These are phyloP conservation scores for Angomonas ambiguus DNA, from an alignment of 208 protist genomes.

Conservation along the genomic window DNA sequence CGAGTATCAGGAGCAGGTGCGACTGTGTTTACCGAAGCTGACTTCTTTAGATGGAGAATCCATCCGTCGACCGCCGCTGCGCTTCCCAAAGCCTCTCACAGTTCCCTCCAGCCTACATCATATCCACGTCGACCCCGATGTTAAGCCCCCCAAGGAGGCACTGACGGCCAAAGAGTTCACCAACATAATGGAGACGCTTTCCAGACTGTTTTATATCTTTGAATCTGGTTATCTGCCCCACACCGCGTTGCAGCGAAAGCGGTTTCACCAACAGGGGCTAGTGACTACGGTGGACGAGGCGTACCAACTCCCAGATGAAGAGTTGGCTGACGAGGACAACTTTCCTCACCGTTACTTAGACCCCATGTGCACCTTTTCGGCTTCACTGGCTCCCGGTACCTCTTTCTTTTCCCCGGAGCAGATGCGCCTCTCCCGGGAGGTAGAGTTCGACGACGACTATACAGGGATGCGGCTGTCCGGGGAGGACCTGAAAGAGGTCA, in stretches of 20 bases:
- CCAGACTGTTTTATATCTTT: constrained; percentile 67
- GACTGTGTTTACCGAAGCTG: constrained; percentile 62
- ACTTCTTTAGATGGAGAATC: constrained; percentile 70
- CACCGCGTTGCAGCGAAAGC: constrained; percentile 32
- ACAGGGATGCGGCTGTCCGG: constrained; percentile 64
- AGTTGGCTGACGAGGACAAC: constrained; percentile 77
- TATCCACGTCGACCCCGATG: constrained; percentile 3
- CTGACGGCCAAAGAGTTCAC: constrained; percentile 21
- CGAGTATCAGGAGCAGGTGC: constrained; percentile 84
- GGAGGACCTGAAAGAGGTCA: constrained; percentile 51
- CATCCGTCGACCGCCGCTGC: constrained; percentile 72
- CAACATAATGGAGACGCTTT: constrained; percentile 48
- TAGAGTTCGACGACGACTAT: constrained; percentile 53
- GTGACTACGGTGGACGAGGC: not conserved
- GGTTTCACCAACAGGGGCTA: not conserved
- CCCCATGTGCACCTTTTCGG: constrained; percentile 57
- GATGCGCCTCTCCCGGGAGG: constrained; percentile 53
- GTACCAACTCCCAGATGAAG: constrained; percentile 24
- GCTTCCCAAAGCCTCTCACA: constrained; percentile 40
- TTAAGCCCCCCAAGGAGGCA: constrained; percentile 3
- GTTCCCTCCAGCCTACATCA: constrained; percentile 27
- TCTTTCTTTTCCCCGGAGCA: constrained; percentile 38
- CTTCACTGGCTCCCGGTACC: constrained; percentile 35
- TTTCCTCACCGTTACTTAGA: constrained; percentile 81
- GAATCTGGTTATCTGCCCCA: constrained; percentile 69